Base-by-base conservation (phyloP, 2,329 filamentous ascomycete genomes). In the Fusarium begoniae region DNA sequence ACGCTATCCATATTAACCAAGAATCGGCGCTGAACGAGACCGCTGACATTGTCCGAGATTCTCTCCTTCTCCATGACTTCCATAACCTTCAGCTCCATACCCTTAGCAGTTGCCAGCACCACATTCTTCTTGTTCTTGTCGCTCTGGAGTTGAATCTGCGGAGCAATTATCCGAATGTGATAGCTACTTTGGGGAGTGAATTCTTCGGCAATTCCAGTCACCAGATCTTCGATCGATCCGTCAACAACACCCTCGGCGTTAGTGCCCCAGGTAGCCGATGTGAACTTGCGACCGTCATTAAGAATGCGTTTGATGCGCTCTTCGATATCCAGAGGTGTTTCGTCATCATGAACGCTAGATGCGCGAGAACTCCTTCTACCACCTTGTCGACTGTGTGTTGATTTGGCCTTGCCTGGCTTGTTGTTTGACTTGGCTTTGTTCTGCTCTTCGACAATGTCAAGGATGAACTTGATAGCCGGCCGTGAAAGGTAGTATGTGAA, bases 401-500 rank as follows among this genome's bases (percentile, higher is more conserved):
- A 79, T 41, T 77, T 77, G 13, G 77, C 71, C 63, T 77, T 81
- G 6, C 72, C 74, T 4, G 80, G 78, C 41, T 82, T 79, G 30
- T 63, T 77, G 35, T 74, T 78, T 22, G 76, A 66, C 79, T 93
- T 93, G 26, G 90, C 90, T 81, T 93, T 96, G 75, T 90, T 90
- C 81, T 98, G 95, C 80, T 99, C 96, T 63, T 98, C 95, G 6
- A 99, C 94, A 75, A 99, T 97, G 81, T 99, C 96, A 15, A 98
- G 86, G 66, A 99, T 98, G 81, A 99, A 99, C 79, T 98, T 99
- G 79, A 99, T 94, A 8, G 96, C 97, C 72, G 95, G 91, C 53
- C 96, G 91, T 17, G 97, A 98, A 84, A 98, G 92, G 83, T 99
- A 99, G 84, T 99, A 99, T 37, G 99, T 92, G 80, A 99, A 98